These are phyloP conservation scores for Penicillium italicum DNA, from an alignment of 2,329 filamentous ascomycete species.

Conservation along the genomic window DNA sequence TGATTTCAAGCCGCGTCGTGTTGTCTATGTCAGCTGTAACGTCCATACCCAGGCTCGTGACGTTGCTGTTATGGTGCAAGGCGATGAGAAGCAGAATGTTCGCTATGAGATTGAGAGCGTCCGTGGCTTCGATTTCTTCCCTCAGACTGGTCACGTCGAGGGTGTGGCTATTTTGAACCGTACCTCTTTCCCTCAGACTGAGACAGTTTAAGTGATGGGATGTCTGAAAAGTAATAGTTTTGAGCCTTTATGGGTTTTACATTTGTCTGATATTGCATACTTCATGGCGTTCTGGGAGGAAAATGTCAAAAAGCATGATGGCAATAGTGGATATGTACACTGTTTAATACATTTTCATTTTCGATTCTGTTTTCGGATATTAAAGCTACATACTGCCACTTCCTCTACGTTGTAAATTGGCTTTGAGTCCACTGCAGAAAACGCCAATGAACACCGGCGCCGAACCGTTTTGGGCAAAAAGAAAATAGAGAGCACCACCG, in stretches of 20 bases:
- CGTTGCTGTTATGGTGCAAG: conserved; percentile 79
- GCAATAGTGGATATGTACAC: conserved; percentile 1
- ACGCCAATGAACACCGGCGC: conserved; percentile 14
- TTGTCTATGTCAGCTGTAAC: conserved; percentile 96
- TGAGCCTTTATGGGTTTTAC: background rate
- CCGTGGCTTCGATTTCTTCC: conserved; percentile 94
- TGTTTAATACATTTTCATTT: conserved; percentile 1
- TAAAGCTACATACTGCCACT: conserved; percentile 2
- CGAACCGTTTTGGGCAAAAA: conserved; percentile 15
- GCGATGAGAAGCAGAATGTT: conserved; percentile 43
- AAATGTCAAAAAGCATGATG: background rate
- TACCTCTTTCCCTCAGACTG: conserved; percentile 21
- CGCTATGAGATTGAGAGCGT: conserved; percentile 85
- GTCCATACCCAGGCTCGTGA: conserved; percentile 96
- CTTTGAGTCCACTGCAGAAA: conserved; percentile 9
- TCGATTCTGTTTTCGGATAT: background rate
- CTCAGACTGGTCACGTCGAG: conserved; percentile 71
- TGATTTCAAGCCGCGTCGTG: conserved; percentile 68
- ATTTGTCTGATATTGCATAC: conserved; percentile 7
- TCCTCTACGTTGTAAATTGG: conserved; percentile 19
- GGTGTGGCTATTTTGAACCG: conserved; percentile 58
- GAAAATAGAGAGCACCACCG: conserved; percentile 8
- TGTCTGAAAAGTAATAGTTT: background rate
- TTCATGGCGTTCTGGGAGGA: conserved; percentile 6
- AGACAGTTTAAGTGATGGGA: background rate